These are phyloP conservation scores for Globisporangium cystogenes DNA, from an alignment of 352 stramenopile genomes.

Conservation along the genomic window DNA sequence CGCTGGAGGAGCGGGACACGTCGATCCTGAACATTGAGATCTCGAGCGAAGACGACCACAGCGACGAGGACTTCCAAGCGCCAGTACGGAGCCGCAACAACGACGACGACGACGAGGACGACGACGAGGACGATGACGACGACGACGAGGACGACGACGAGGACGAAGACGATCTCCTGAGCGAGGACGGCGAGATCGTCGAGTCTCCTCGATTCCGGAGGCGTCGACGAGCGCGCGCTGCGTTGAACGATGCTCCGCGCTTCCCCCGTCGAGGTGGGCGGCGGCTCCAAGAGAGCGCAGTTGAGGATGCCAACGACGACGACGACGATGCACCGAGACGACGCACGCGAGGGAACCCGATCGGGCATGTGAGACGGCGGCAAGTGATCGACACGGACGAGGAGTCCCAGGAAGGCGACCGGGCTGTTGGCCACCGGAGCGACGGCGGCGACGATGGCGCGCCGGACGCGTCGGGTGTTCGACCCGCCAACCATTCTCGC, in stretches of 20 bases:
- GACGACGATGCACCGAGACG: constrained; percentile 10
- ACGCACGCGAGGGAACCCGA: constrained; percentile 8
- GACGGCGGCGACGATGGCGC: constrained; percentile 6
- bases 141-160: constrained; percentile 55
- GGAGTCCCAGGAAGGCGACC: not conserved
- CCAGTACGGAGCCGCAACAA: constrained; percentile 27
- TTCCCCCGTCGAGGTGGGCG: constrained; percentile 35
- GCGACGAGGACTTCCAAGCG: constrained; percentile 83
- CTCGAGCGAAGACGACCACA: constrained; percentile 82
- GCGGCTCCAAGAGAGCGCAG: constrained; percentile 15
- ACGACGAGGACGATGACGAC: constrained; percentile 31
- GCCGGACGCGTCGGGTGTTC: constrained; percentile 9
- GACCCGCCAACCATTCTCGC: not conserved
- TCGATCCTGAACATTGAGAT: constrained; percentile 82
- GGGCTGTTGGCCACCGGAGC: not conserved
- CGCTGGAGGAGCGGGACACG: constrained; percentile 75
- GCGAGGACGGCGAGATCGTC: constrained; percentile 21
- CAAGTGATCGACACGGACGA: constrained; percentile 12
- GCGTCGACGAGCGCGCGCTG: constrained; percentile 24
- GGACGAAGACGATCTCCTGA: constrained; percentile 49
- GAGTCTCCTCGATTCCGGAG: constrained; percentile 35
- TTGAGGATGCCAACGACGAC: constrained; percentile 1
- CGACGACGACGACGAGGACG: constrained; percentile 28
- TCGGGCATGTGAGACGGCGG: not conserved
- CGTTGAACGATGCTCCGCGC: constrained; percentile 5